Percentiles rank a stretch among this genome's conserved stretches.
These are phyloP conservation scores for Neckera pumila DNA, from an alignment of 225 moss, liverwort and hornwort species.

Conservation along the genomic window DNA sequence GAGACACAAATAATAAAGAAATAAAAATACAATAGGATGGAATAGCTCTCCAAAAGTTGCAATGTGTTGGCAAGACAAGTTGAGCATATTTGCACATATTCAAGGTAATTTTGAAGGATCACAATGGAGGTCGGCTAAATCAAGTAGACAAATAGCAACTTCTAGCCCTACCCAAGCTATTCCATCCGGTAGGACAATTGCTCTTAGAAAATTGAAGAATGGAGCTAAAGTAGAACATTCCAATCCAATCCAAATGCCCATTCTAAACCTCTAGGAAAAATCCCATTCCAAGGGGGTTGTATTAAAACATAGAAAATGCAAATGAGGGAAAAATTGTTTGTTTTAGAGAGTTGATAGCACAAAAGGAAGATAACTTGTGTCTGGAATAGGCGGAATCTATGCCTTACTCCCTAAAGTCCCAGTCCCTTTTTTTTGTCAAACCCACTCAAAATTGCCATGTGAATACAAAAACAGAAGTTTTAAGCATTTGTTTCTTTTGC, in stretches of 20 bases:
- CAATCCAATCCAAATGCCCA: too few relatives aligned
- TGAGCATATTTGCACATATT: neutral
- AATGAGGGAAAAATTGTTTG: neutral
- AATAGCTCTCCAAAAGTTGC: neutral
- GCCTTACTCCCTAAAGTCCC: rapidly evolving
- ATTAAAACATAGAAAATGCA: neutral
- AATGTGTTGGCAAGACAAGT: neutral
- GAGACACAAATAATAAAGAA: neutral
- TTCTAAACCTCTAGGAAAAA: too few relatives aligned
- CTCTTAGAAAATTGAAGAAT: too few relatives aligned
- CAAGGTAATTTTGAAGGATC: neutral
- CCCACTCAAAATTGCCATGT: neutral
- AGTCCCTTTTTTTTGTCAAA: neutral
- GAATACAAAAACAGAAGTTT: neutral
- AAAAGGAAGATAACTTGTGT: neutral
- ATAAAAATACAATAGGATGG: rapidly evolving
- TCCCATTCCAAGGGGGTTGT: neutral
- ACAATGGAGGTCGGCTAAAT: rapidly evolving
- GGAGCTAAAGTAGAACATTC: too few relatives aligned
- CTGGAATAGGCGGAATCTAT: rapidly evolving
- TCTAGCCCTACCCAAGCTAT: rapidly evolving
- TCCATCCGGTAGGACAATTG: too few relatives aligned
- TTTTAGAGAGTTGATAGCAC: neutral
- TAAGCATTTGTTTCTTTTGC: neutral
- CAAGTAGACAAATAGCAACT: neutral